Base-by-base conservation (phyloP, 148 eudicot species). In the Limonium bicolor region DNA sequence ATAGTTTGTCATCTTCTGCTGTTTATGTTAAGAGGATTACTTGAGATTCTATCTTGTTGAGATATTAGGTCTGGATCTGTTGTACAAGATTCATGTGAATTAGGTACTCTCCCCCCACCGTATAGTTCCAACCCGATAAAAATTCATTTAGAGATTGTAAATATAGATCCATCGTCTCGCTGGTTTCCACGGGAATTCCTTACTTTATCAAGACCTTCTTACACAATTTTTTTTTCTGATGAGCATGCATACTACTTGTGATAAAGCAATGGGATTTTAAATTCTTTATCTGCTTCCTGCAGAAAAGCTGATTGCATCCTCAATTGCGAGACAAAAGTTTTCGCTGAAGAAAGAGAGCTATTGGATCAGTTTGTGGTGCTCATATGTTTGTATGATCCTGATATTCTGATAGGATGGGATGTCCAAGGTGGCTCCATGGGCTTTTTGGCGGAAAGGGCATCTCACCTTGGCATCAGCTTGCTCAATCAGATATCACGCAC, bases 351-450 rank as follows among this genome's bases (percentile, higher is more conserved):
- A 59, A 59, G 54, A 56, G 63, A 65, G 21, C 53, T 90, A 61
- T 43, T 90, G 8, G 55, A 58, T 54, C 69, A 75, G 44, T 73
- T 90, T 53, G 68, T 71, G 44, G 61, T 62, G 45, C 41, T 77
- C 30, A 57, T 67, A 27, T 13, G 39, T 60, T 54, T 67, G 41
- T 39, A 36, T 57, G 88, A 90, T 59, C 99, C 95, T 20, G 95
- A 90, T 65, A 63, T 84, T 45, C 27, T 90, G 54, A 65, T 90
- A 65, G 99, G 99, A 21, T 90, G 95, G 95, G 99, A 90, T 65
- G 67, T 90, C 54, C 99, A 90, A 56, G 78, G 93, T 31, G 63
- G 72, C 41, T 90, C 99, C 44, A 77, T 90, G 55, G 95, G 99
- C 27, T 90, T 54, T 63, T 66, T 90, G 58, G 99, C 95, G 46